Evolutionary conservation across 805 yeast genomes (phyloP), one percentile per base, ranked within the genome.

Genomic region (Ogataea zsoltii): DNA sequence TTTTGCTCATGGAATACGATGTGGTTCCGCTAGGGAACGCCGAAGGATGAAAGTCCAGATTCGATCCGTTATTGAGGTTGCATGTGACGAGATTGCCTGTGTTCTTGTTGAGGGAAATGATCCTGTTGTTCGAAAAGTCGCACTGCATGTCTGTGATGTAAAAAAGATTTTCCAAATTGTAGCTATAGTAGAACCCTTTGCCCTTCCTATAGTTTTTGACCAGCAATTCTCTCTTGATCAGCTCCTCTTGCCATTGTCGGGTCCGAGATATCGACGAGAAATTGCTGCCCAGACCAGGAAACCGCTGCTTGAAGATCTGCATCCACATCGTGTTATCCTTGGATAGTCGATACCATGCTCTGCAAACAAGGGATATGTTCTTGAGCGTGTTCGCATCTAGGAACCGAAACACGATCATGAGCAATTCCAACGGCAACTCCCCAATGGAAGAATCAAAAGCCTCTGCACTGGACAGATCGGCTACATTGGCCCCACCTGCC

Each of bases 291-390:
- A 65, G 32, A 5, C 68, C 64, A 1, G 70, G 69, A 50, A 74
- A 75, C 38, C 67, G 63, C 28, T 61, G 51, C 26, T 58, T 58
- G 52, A 78, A 78, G 6, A 78, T 70, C 31, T 65, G 67, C 49
- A 63, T 61, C 83, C 83, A 79, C 19, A 77, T 71, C 10, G 65
- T 60, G 44, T 70, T 68, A 53, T 77, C 77, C 43, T 66, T 65
- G 2, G 76, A 67, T 2, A 74, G 69, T 33, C 50, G 49, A 48
- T 71, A 63, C 84, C 84, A 79, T 36, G 64, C 54, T 41, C 62
- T 67, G 50, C 83, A 78, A 6, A 79, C 84, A 16, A 67, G 50
- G 7, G 77, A 65, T 7, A 72, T 54, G 15, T 54, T 58, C 41
- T 63, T 63, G 37, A 79, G 60, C 23, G 78, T 72, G 3, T 60